These are phyloP conservation scores for Phyllosticta citrichinensis DNA, from an alignment of 2,329 filamentous ascomycete genomes.

Conservation along the genomic window DNA sequence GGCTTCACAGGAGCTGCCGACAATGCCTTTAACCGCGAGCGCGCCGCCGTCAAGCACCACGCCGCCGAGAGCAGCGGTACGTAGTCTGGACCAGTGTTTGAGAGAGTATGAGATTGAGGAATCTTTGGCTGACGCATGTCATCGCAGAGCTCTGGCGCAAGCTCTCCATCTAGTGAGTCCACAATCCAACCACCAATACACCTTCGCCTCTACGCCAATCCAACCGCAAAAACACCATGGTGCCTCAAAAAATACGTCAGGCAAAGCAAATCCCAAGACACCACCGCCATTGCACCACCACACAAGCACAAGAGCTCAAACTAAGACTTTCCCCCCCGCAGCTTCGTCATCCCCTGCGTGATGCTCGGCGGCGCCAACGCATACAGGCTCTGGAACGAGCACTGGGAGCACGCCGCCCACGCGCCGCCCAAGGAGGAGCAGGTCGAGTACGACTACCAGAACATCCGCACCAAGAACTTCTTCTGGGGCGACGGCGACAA, in stretches of 20 bases:
- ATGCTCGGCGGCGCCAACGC: conserved; percentile 69
- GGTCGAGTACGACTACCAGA: conserved; percentile 91
- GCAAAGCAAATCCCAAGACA: neutral
- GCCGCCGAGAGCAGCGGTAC: conserved; percentile 73
- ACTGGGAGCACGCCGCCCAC: conserved; percentile 94
- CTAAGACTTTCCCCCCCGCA: conserved; percentile 28
- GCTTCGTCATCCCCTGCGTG: conserved; percentile 64
- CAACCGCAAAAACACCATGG: neutral
- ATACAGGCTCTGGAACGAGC: conserved; percentile 84
- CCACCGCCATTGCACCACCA: neutral
- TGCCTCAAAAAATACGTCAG: neutral
- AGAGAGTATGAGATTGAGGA: neutral
- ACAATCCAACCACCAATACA: neutral
- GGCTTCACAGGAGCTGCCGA: conserved; percentile 53
- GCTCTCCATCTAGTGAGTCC: conserved; percentile 84
- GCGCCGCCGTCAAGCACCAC: conserved; percentile 82
- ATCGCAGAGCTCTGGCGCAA: conserved; percentile 84
- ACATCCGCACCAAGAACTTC: conserved; percentile 94
- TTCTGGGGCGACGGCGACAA: conserved; percentile 94
- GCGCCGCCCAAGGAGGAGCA: conserved; percentile 81
- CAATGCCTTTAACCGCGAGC: conserved; percentile 90
- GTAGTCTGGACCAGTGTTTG: conserved; percentile 22
- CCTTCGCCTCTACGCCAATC: neutral
- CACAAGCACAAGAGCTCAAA: neutral
- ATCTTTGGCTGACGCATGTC: neutral